These are phyloP conservation scores for Carex myosuroides DNA, from an alignment of 176 grass and related monocot species.

Conservation along the genomic window DNA sequence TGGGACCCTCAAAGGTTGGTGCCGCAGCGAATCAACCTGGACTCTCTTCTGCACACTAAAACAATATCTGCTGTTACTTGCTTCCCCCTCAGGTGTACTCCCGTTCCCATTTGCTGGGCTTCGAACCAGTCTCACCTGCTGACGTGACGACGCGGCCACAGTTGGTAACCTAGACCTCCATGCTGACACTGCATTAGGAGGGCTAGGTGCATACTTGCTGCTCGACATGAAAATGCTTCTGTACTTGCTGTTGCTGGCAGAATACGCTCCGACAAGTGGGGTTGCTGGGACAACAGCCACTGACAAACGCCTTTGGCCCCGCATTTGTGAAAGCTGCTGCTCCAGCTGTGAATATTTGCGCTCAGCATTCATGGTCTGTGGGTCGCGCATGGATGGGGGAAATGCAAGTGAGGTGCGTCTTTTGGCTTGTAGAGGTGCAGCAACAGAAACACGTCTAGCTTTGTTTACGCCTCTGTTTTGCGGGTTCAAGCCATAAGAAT, in stretches of 20 bases:
- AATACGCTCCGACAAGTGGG: slow-evolving; percentile 11
- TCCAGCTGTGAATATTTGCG: slow-evolving; percentile 21
- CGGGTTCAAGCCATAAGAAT: slow-evolving; percentile 18
- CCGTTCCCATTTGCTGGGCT: slow-evolving; percentile 29
- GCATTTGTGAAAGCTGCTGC: slow-evolving; percentile 37
- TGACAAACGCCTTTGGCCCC: slow-evolving; percentile 30
- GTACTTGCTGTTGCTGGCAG: slow-evolving; percentile 17
- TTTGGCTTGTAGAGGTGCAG: slow-evolving; percentile 47
- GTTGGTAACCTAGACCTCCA: slow-evolving; percentile 47
- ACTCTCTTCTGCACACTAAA: slow-evolving; percentile 61
- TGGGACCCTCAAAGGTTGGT: neutral
- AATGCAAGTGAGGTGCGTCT: slow-evolving; percentile 61
- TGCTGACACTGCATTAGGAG: slow-evolving; percentile 27
- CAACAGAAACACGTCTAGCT: slow-evolving; percentile 56
- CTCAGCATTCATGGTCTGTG: slow-evolving; percentile 23
- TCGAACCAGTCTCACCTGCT: slow-evolving; percentile 21
- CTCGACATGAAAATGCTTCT: slow-evolving; percentile 25
- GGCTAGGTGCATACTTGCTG: slow-evolving; percentile 57
- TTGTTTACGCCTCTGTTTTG: slow-evolving; percentile 35
- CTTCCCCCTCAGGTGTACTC: neutral
- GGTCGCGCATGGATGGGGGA: slow-evolving; percentile 32
- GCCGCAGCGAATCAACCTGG: slow-evolving; percentile 20
- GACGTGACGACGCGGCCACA: slow-evolving; percentile 5
- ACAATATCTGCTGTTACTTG: slow-evolving; percentile 36
- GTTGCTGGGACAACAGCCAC: slow-evolving; percentile 32